These are phyloP conservation scores for Proteromonas lacertae DNA, from an alignment of 352 stramenopile species.

Conservation along the genomic window DNA sequence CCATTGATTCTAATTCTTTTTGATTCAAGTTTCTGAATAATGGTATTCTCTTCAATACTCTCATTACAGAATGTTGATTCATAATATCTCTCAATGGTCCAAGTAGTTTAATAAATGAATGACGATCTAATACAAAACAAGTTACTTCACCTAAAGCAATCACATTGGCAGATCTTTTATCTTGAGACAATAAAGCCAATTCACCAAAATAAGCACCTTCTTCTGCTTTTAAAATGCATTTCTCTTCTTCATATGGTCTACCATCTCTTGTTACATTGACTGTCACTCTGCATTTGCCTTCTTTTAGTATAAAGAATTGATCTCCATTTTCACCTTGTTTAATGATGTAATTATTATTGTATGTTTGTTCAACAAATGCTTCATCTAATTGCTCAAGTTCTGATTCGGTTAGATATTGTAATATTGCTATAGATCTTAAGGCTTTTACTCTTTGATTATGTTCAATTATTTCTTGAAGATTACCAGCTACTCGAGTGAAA, in stretches of 20 bases:
- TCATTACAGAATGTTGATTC: constrained; percentile 45
- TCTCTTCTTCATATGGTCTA: constrained; percentile 13
- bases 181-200: neutral
- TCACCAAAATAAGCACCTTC: constrained; percentile 1
- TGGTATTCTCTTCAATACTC: constrained; percentile 43
- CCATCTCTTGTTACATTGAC: no score
- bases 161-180: neutral
- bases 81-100: neutral
- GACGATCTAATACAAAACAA: neutral
- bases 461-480: no score
- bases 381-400: constrained; percentile 1
- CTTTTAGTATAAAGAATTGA: constrained; percentile 47
- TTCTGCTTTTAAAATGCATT: constrained; percentile 25
- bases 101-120: neutral
- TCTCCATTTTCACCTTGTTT: constrained; percentile 30
- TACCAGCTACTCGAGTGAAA: no score
- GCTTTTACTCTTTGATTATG: no score
- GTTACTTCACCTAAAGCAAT: neutral
- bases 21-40: constrained; percentile 41
- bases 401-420: no score
- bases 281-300: constrained; percentile 17
- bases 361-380: constrained; percentile 1
- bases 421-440: no score
- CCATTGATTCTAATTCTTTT: constrained; percentile 13
- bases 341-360: constrained; percentile 14